These are phyloP conservation scores for Colletotrichum lupini DNA, from an alignment of 2,329 filamentous ascomycete genomes.

Conservation along the genomic window DNA sequence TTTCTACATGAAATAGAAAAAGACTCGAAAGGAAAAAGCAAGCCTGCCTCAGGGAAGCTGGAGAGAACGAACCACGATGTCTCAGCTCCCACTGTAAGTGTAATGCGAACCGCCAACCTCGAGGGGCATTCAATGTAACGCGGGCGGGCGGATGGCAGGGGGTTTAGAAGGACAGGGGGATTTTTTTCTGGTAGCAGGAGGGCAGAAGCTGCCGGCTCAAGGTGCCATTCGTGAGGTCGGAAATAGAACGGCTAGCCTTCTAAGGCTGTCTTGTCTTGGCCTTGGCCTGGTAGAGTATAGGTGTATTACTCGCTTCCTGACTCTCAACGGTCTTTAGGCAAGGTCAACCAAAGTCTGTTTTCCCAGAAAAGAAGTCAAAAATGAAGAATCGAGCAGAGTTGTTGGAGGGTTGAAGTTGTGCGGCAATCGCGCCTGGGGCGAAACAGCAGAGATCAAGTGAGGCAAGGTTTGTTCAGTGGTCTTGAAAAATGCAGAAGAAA, in stretches of 20 bases:
- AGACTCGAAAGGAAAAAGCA: slow-evolving; percentile 11
- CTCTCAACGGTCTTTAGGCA: background rate
- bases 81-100: background rate
- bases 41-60: background rate
- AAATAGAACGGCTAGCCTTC: slow-evolving; percentile 20
- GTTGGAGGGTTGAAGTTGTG: background rate
- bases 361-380: background rate
- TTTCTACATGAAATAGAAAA: background rate
- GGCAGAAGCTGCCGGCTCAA: background rate
- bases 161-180: background rate
- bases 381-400: background rate
- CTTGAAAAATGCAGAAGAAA: slow-evolving; percentile 9
- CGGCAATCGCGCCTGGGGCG: background rate
- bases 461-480: background rate
- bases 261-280: background rate
- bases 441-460: background rate
- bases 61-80: slow-evolving; percentile 4
- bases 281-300: background rate
- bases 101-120: background rate
- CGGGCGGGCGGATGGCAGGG: slow-evolving; percentile 2
- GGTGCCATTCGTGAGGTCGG: slow-evolving; percentile 18
- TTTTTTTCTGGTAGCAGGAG: background rate
- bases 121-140: background rate
- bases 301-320: background rate
- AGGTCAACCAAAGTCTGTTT: background rate